Evolutionary conservation across 176 grass and related monocot species (phyloP).

Genomic region (Pharus latifolius): DNA sequence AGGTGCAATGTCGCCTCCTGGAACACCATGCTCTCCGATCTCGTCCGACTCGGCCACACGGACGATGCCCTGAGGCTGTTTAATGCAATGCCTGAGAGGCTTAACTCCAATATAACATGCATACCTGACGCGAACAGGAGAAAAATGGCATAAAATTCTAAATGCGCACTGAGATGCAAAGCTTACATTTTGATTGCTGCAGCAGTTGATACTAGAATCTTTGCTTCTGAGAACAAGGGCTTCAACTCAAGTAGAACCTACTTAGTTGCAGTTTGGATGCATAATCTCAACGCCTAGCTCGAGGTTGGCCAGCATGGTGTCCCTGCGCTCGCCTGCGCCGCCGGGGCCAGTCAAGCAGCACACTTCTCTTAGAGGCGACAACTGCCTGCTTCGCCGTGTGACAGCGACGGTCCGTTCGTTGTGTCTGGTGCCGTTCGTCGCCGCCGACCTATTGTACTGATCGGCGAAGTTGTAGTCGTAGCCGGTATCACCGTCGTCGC

Average conservation of each 20-base stretch:
- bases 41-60: constrained; percentile 37
- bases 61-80: constrained; percentile 51
- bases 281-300: not conserved
- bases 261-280: constrained; percentile 47
- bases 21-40: constrained; percentile 72
- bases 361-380: too few species aligned
- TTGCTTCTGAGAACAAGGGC: constrained; percentile 71
- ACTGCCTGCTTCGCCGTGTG: too few species aligned
- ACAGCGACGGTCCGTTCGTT: too few species aligned
- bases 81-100: constrained; percentile 43
- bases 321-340: too few species aligned
- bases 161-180: constrained; percentile 48
- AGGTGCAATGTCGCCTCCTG: constrained; percentile 68
- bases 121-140: not conserved
- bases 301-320: too few species aligned
- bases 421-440: too few species aligned
- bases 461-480: too few species aligned
- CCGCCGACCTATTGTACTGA: too few species aligned
- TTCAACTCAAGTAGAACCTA: constrained; percentile 72
- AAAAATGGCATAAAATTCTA: not conserved
- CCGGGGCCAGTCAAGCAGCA: too few species aligned
- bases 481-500: too few species aligned
- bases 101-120: not conserved
- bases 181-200: constrained; percentile 94
- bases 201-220: constrained; percentile 91